Base-by-base conservation (phyloP, 331 rosid genomes). In the Arachis monticola region DNA sequence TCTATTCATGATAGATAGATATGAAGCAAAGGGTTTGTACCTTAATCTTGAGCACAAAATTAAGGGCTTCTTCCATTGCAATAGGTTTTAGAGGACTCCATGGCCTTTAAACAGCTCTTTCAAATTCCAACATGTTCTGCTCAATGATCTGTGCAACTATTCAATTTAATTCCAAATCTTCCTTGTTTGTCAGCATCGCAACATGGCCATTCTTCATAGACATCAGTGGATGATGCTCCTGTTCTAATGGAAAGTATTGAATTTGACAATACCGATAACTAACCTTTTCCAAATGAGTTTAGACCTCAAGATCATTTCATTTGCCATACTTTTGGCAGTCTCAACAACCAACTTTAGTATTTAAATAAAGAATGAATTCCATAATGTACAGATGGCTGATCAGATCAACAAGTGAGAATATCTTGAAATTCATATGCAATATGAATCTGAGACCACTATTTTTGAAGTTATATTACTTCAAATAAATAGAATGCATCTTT, bases 381-480 rank as follows among this genome's bases (percentile, higher is more conserved):
- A 48, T 47, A 61, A 30, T 9, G 46, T 50, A 40, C 13, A 63
- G 10, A 42, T 52, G 32, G 32, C 47, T 35, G 40, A 35, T 35
- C 5, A 53, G 59, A 13, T 14, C 31, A 51, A 51, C 31, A 10
- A 14, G 62, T 42, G n/a, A 55, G 47, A 47, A 10, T 45, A n/a
- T 58, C 68, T 55, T 27, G 17, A 1, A 12, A 32, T 51, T 47
- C 52, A 68, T 47, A 40, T 67, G 41, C 40, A 58, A 48, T 40
- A 41, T 31, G 30, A 77, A 30, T 38, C 55, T 45, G 60, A 76
- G 58, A 76, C 32, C 45, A 31, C 4, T 8, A 48, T 58, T 45
- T 53, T 44, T 45, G 2, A 68, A 47, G 55, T 17, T 27, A 5
- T 50, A 27, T 22, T 48, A 6, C 31, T 7, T 65, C 44, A 75